A percentile compares a stretch with the other conserved stretches of the same genome.
Conservation (phyloP, 208 protist species). For the Crithidia expoeki region DNA sequence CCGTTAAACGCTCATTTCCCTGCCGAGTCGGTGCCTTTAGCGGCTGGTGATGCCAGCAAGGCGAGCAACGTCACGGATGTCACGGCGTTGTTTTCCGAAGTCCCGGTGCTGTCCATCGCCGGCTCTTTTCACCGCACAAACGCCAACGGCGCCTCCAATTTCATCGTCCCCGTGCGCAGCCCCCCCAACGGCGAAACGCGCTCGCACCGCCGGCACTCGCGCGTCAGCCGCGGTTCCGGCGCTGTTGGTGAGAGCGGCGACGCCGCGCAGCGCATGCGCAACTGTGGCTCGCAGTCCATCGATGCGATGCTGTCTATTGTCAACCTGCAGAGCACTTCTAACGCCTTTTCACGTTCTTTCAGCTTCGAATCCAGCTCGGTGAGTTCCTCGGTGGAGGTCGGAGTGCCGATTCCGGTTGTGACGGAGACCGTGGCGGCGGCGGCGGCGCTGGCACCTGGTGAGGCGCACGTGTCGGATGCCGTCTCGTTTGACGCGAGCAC, state of each 20-base stretch:
- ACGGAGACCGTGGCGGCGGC: conserved; percentile 2
- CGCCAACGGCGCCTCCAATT: background rate
- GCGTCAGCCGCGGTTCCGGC: background rate
- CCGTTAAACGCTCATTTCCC: background rate
- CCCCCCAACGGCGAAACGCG: background rate
- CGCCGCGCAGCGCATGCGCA: background rate
- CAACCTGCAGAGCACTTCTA: conserved; percentile 44
- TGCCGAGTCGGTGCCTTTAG: background rate
- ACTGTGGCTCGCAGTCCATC: conserved; percentile 29
- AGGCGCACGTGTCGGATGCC: background rate
- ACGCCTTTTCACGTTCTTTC: conserved; percentile 19
- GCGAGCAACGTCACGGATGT: background rate
- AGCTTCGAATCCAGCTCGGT: conserved; percentile 29
- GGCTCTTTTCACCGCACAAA: conserved; percentile 7
- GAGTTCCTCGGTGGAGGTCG: background rate
- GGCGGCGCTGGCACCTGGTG: background rate
- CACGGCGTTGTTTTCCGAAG: background rate
- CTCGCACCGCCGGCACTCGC: background rate
- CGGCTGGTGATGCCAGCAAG: background rate
- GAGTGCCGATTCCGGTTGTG: background rate
- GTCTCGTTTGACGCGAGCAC: background rate
- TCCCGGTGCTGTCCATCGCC: conserved; percentile 14
- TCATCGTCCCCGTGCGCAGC: background rate
- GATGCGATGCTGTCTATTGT: conserved; percentile 70
- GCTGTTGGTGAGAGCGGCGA: background rate